Conservation (phyloP, 257 asterid genomes). For the Ophiorrhiza pumila region DNA sequence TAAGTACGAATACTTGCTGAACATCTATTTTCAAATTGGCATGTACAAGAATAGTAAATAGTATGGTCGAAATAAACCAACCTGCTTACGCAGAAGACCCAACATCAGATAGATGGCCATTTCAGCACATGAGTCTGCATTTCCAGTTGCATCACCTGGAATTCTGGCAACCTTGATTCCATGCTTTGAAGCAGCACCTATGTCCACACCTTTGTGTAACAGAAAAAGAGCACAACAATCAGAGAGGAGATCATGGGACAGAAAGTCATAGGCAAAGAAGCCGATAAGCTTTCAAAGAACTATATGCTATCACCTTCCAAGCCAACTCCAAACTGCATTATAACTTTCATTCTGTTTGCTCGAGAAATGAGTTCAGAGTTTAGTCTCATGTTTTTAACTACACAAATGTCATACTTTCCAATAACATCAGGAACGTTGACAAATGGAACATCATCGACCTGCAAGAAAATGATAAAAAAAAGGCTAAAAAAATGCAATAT, state of each 20-base stretch:
- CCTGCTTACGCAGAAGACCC: constrained; percentile 99
- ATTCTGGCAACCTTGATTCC: constrained; percentile 92
- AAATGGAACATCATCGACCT: constrained; percentile 78
- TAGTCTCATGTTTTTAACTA: constrained; percentile 59
- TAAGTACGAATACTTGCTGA: not conserved
- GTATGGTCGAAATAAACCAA: constrained; percentile 40
- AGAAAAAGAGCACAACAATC: not conserved
- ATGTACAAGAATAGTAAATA: constrained; percentile 12
- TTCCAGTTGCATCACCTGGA: constrained; percentile 79
- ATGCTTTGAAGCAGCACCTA: constrained; percentile 71
- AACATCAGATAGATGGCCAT: constrained; percentile 87
- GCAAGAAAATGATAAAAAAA: constrained; percentile 5
- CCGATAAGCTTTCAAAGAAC: not conserved
- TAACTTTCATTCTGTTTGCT: constrained; percentile 82
- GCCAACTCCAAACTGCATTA: constrained; percentile 98
- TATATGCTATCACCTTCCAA: constrained; percentile 53
- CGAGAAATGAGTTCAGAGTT: constrained; percentile 65
- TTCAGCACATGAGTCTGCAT: constrained; percentile 97
- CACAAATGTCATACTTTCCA: constrained; percentile 71
- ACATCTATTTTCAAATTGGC: not conserved
- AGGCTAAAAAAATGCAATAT: constrained; percentile 2
- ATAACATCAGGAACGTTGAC: constrained; percentile 62
- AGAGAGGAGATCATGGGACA: not conserved
- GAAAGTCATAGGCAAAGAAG: not conserved
- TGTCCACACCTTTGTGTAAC: constrained; percentile 60